phyloP scores from a whole-genome alignment of 441 rosid species.

The Gossypium gossypioides region DNA sequence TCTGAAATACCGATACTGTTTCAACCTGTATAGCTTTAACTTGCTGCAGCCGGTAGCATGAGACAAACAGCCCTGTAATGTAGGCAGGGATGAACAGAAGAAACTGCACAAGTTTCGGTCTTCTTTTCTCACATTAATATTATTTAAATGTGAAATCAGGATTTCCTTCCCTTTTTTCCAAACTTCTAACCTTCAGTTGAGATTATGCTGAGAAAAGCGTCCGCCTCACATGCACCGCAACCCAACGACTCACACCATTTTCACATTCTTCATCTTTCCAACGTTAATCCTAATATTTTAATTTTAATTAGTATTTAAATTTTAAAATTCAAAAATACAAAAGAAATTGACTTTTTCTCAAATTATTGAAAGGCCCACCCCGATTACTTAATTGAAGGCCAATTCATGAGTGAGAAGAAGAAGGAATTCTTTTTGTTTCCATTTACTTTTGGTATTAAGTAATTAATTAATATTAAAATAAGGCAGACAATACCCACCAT shows the following conservation, averaged over 20 bases:
- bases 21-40: not conserved
- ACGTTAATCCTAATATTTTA: too few relatives aligned
- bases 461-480: too few relatives aligned
- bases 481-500: too few relatives aligned
- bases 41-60: slow-evolving; percentile 21
- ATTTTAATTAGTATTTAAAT: too few relatives aligned
- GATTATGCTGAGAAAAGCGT: slow-evolving; percentile 17
- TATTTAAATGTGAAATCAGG: not conserved
- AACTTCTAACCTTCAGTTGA: slow-evolving; percentile 22
- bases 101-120: slow-evolving; percentile 10
- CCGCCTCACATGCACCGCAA: slow-evolving; percentile 20
- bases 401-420: not conserved
- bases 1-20: not conserved
- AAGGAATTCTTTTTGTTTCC: not conserved
- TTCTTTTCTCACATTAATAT: not conserved
- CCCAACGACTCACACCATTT: not conserved
- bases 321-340: too few relatives aligned
- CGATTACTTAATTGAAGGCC: not conserved
- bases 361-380: too few relatives aligned
- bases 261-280: not conserved
- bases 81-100: not conserved
- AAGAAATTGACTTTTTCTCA: too few relatives aligned
- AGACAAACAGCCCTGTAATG: not conserved
- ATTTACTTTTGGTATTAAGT: not conserved
- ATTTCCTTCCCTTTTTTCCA: not conserved